Percentiles rank a stretch among this genome's conserved stretches.
Evolutionary conservation across 2,329 filamentous ascomycete genomes (phyloP).

Genomic region (Ophiognomonia clavigignenti-juglandacearum): DNA sequence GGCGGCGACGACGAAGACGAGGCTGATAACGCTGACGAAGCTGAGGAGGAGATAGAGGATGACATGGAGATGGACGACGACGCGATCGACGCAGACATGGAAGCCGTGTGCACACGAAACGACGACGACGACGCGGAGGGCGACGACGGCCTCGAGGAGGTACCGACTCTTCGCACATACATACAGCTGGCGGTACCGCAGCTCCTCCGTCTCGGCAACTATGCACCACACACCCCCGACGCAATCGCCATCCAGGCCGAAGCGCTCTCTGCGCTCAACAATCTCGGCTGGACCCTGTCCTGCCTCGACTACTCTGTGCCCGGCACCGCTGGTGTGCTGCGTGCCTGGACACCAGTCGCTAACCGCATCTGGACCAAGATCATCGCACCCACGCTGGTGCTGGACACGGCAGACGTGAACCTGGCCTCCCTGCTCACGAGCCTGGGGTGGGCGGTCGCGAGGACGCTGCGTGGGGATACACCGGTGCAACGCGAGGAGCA

Average conservation of each 20-base stretch:
- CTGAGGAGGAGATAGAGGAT: constrained; percentile 30
- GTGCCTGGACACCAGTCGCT: constrained; percentile 49
- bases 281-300: constrained; percentile 63
- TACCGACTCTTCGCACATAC: constrained; percentile 48
- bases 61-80: constrained; percentile 30
- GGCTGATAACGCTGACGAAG: constrained; percentile 30
- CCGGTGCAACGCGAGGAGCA: constrained; percentile 50
- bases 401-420: constrained; percentile 56
- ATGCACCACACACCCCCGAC: constrained; percentile 35
- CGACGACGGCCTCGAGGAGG: constrained; percentile 41
- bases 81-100: constrained; percentile 62
- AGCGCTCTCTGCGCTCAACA: constrained; percentile 59
- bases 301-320: constrained; percentile 53
- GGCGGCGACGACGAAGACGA: constrained; percentile 20
- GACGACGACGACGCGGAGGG: constrained; percentile 38
- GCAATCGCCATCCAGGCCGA: constrained; percentile 42
- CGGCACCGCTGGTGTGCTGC: constrained; percentile 46
- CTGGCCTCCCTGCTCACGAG: constrained; percentile 61
- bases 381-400: constrained; percentile 52
- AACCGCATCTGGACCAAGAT: constrained; percentile 53
- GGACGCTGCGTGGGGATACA: constrained; percentile 45
- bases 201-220: constrained; percentile 41
- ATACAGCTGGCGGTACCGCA: constrained; percentile 41
- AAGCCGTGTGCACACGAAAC: constrained; percentile 54
- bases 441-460: constrained; percentile 61